Base-by-base conservation (phyloP, 176 grass and related monocot genomes). In the Aegilops tauschii region DNA sequence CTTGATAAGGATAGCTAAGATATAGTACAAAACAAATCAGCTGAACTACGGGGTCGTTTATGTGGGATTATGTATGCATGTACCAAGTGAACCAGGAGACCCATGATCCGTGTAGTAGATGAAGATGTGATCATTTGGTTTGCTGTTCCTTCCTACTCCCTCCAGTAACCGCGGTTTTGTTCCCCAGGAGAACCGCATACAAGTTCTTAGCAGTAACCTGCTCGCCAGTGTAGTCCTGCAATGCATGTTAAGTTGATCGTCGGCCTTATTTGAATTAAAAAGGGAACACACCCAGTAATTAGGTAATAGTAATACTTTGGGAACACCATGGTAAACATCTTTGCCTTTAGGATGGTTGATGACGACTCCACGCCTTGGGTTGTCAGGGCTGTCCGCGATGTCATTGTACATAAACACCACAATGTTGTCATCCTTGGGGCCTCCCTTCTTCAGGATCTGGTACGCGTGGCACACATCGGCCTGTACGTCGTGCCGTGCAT, bases 21-120 rank as follows among this genome's bases (percentile, higher is more conserved):
- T 73, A 37, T 62, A 18, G 1, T 52, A 49, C 3, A 80, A 80
- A 30, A 23, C 0, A 49, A 56, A 69, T 67, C 7, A 37, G 44
- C 13, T 34, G 59, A 62, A 18, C 3, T 71, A 35, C 16, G 9
- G 1, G 39, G 39, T 14, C 47, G 47, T 12, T 74, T 50, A 86
- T 44, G 61, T 30, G 68, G 23, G 65, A 71, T 50, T 16, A 49
- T 10, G 39, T 42, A 42, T 49, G 10, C 77, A 74, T 71, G 23
- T 56, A 98, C 96, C 93, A 67, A 98, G 96, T 83, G 92, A 93
- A 70, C 96, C 96, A 80, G 96, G 84, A 62, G 93, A 93, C 58
- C 96, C 96, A 73, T 98, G 96, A 81, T 98, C 96, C 3, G 96
- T 86, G 86, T 96, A 98, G 69, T 98, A 98, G 84, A 98, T 87